Evolutionary conservation across 1,284 basidiomycete species (phyloP).

Genomic region (Trichosporon sp.): DNA sequence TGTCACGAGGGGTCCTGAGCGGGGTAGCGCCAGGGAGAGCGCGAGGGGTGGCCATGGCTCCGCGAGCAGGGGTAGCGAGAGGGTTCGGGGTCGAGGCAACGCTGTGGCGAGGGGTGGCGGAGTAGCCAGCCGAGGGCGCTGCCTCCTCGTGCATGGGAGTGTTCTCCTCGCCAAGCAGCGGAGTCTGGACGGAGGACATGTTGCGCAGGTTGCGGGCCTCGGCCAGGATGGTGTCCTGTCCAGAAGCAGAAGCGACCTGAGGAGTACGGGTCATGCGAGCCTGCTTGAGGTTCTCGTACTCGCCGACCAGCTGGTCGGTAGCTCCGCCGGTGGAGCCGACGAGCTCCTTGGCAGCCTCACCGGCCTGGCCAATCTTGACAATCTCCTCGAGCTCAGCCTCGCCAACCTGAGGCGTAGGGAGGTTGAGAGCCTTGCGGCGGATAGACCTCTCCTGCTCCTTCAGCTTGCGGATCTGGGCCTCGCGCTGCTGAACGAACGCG

Average conservation of each 20-base stretch:
- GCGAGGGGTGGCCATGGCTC: conserved; percentile 66
- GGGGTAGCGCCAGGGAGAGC: conserved; percentile 68
- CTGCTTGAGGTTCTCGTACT: conserved; percentile 85
- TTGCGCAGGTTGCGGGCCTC: conserved; percentile 94
- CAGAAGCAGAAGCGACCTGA: conserved; percentile 64
- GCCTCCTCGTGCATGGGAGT: conserved; percentile 78
- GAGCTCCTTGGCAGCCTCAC: conserved; percentile 81
- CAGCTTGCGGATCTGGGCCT: conserved; percentile 94
- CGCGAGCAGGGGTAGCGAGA: conserved; percentile 75
- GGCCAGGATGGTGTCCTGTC: conserved; percentile 88
- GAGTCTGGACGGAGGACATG: conserved; percentile 89
- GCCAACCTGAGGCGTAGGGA: conserved; percentile 92
- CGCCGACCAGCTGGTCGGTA: conserved; percentile 81
- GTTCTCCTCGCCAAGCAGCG: conserved; percentile 94
- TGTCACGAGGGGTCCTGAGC: conserved; percentile 88
- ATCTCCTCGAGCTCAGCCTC: conserved; percentile 96
- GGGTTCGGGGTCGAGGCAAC: conserved; percentile 93
- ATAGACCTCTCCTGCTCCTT: conserved; percentile 96
- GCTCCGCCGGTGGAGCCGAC: conserved; percentile 76
- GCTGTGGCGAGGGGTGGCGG: conserved; percentile 85
- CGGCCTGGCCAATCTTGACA: conserved; percentile 94
- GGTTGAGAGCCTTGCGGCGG: conserved; percentile 77
- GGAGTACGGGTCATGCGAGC: conserved; percentile 91
- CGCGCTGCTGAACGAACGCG: conserved; percentile 88
- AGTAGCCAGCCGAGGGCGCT: conserved; percentile 73